Base-by-base conservation (phyloP, 345 rosid species). In the Citrus unshiu region DNA sequence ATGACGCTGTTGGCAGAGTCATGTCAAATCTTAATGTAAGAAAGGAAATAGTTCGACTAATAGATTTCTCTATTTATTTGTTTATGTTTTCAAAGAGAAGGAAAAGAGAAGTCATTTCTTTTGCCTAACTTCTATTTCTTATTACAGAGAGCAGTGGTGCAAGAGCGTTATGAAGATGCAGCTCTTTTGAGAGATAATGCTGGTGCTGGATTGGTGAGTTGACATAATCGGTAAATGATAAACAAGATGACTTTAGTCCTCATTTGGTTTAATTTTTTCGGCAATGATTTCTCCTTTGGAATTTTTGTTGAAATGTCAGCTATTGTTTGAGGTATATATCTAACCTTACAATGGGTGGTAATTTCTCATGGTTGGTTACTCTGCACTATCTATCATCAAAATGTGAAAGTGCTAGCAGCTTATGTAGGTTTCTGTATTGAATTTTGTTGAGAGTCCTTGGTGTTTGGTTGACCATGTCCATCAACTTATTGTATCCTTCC, bases 181-280 rank as follows among this genome's bases (percentile, higher is more conserved):
- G 89, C 93, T 51, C 85, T 88, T 76, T 85, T 95, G 46, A 87
- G 95, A 81, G 98, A 95, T 79, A 80, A 85, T 80, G 95, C 99
- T 56, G 93, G 97, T 82, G 89, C 96, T 86, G 98, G 98, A 65
- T 81, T 95, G 93, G 99, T 95, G 83, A 87, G 93, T 80, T 79
- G 46, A 46, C 61, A 22, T 34, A 49, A 29, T 70, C 1, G 7
- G 22, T 78, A 68, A 9, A 54, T 74, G 43, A 43, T 27, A 7
- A 35, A 35, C 43, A 4, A 30, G 29, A 30, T 30, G 10, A 2
- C 22, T 66, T 77, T 27, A 58, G 58, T 29, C 24, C 64, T 72
- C 34, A 27, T 32, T 54, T 2, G 34, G 35, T 27, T 32, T 10
- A 30, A 29, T 9, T 57, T 71, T 65, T 65, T 7, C 34, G 34